phyloP scores from a whole-genome alignment of 495 filamentous ascomycete species.

The Hyaloscypha hepaticicola region DNA sequence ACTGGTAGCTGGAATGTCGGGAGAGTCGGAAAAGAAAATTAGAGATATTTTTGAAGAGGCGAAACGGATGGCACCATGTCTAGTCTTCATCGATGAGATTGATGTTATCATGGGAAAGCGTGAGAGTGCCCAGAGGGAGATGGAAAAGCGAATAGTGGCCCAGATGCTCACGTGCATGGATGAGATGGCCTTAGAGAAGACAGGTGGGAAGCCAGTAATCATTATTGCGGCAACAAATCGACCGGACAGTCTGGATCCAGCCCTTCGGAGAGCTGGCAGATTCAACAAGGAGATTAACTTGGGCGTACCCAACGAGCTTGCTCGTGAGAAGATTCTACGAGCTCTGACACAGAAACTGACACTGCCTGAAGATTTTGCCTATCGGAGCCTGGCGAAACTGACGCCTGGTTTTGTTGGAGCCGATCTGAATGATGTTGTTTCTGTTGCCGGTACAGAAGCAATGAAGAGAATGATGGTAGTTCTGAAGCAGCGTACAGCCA shows the following conservation, averaged over 20 bases:
- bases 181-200: conserved; percentile 75
- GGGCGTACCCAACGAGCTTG: conserved; percentile 84
- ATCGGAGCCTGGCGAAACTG: conserved; percentile 75
- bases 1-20: conserved; percentile 90
- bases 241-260: conserved; percentile 86
- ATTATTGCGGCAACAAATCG: conserved; percentile 92
- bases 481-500: conserved; percentile 47
- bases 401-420: conserved; percentile 95
- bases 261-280: conserved; percentile 78
- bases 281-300: conserved; percentile 95
- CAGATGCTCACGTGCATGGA: conserved; percentile 90
- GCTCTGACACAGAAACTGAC: conserved; percentile 71
- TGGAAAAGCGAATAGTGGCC: conserved; percentile 95
- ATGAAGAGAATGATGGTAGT: conserved; percentile 39
- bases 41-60: conserved; percentile 90
- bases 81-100: conserved; percentile 96
- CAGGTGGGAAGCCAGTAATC: conserved; percentile 85
- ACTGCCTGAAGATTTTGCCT: conserved; percentile 72
- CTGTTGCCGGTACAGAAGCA: conserved; percentile 62
- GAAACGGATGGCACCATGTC: conserved; percentile 79
- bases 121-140: conserved; percentile 91
- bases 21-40: conserved; percentile 93
- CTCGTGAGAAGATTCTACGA: conserved; percentile 79
- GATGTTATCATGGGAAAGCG: conserved; percentile 94
- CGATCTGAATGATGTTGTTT: conserved; percentile 83